Conservation (phyloP, 768 basidiomycete species). For the Mycena galericulata region DNA sequence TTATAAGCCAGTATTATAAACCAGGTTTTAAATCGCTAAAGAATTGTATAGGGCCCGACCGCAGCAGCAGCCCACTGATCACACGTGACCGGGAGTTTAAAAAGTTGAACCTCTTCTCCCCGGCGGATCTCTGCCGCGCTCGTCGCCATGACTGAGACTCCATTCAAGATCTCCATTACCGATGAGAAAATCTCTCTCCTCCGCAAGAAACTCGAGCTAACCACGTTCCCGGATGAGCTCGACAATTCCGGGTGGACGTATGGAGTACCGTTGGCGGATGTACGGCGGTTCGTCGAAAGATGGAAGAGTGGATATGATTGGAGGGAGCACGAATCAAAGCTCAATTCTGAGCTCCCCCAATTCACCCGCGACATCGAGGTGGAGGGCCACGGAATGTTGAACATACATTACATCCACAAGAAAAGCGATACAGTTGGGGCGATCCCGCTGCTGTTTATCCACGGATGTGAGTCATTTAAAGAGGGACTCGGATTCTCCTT, state of each 20-base stretch:
- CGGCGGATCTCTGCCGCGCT: neutral
- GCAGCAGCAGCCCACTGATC: no score
- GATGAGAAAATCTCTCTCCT: neutral
- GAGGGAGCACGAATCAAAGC: slow-evolving; percentile 58
- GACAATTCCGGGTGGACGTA: slow-evolving; percentile 44
- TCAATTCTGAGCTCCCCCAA: slow-evolving; percentile 66
- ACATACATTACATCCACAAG: slow-evolving; percentile 70
- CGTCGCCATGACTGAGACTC: neutral
- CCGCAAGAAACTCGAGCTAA: slow-evolving; percentile 2
- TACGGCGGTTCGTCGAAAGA: slow-evolving; percentile 58
- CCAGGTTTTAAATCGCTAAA: no score
- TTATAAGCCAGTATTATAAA: no score
- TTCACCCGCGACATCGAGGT: slow-evolving; percentile 66
- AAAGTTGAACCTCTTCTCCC: no score
- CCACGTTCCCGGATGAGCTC: slow-evolving; percentile 17
- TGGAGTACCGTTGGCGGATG: slow-evolving; percentile 62
- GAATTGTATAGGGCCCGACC: no score
- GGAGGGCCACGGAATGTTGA: slow-evolving; percentile 54
- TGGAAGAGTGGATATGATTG: slow-evolving; percentile 71
- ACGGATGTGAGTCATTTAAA: slow-evolving; percentile 58
- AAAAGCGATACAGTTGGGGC: slow-evolving; percentile 55
- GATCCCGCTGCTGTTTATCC: slow-evolving; percentile 69
- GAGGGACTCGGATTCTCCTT: neutral
- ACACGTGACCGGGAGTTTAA: no score
- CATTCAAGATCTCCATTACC: slow-evolving; percentile 8